Conservation (phyloP, 1,284 basidiomycete genomes). For the Exobasidium cylindrosporum region DNA sequence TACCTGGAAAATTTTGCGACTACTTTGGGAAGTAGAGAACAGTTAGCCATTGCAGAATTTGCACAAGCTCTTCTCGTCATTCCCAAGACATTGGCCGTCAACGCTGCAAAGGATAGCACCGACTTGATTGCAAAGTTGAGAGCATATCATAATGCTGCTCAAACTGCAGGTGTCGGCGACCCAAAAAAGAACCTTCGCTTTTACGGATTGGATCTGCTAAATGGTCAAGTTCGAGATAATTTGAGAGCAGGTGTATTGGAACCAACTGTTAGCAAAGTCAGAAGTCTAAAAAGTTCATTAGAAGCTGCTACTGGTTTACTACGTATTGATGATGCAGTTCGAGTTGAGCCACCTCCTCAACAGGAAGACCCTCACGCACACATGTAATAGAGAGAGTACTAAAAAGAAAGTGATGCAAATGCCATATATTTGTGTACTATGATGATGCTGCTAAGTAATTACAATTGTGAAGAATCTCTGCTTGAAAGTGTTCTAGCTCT, state of each 20-base stretch:
- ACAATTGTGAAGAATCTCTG: not conserved
- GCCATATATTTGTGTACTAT: too few species aligned
- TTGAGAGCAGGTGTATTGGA: conserved; percentile 88
- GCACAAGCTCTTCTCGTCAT: conserved; percentile 88
- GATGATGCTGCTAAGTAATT: too few species aligned
- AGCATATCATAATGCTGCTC: conserved; percentile 94
- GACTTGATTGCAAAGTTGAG: conserved; percentile 95
- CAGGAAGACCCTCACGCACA: conserved; percentile 52
- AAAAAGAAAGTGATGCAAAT: too few species aligned
- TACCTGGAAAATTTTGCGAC: conserved; percentile 99
- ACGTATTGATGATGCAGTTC: conserved; percentile 78
- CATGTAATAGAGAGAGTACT: too few species aligned
- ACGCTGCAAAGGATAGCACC: conserved; percentile 97
- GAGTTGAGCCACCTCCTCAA: conserved; percentile 47
- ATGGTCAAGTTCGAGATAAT: conserved; percentile 93
- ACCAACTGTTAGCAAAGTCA: conserved; percentile 94
- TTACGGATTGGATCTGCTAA: conserved; percentile 90
- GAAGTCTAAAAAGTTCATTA: conserved; percentile 90
- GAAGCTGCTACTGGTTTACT: conserved; percentile 93
- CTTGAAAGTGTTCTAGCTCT: not conserved
- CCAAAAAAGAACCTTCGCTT: conserved; percentile 92
- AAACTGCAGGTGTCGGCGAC: conserved; percentile 78
- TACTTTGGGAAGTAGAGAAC: conserved; percentile 88
- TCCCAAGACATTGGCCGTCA: conserved; percentile 93
- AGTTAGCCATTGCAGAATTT: conserved; percentile 97